Evolutionary conservation across 2,329 filamentous ascomycete species (phyloP).

Genomic region (Penicillium sp.): DNA sequence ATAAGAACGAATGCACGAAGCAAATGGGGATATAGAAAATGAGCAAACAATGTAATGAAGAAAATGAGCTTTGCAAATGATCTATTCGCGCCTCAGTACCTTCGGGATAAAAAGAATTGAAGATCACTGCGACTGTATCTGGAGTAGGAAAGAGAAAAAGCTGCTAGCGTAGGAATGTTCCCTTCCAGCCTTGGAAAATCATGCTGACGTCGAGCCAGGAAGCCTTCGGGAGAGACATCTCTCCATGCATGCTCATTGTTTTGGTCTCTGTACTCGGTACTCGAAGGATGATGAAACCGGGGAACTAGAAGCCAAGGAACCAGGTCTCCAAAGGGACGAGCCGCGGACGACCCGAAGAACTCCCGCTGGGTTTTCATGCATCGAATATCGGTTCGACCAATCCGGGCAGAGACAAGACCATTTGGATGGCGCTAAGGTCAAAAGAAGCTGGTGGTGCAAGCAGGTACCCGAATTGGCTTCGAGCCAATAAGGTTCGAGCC

Average conservation of each 20-base stretch:
- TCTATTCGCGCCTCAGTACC: neutral
- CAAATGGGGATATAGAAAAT: neutral
- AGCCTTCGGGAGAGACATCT: conserved; percentile 10
- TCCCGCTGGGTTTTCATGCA: conserved; percentile 23
- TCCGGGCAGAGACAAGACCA: conserved; percentile 7
- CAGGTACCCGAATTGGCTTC: conserved; percentile 1
- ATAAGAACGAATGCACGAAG: neutral
- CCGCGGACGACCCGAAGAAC: conserved; percentile 10
- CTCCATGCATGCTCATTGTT: neutral
- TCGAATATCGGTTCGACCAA: conserved; percentile 15
- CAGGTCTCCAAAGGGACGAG: conserved; percentile 2
- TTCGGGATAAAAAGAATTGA: neutral
- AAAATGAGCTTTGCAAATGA: neutral
- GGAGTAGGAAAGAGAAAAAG: neutral
- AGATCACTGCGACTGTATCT: neutral
- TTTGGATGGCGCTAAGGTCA: neutral
- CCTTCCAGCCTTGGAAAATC: conserved; percentile 17
- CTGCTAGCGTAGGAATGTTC: neutral
- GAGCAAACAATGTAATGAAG: neutral
- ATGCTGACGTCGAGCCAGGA: conserved; percentile 34
- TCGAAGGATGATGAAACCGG: neutral
- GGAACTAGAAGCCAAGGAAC: neutral
- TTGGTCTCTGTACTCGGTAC: neutral
- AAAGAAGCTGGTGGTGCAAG: neutral
- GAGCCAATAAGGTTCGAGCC: conserved; percentile 1